Percentiles rank a stretch among this genome's conserved stretches.
Evolutionary conservation across 139 green algal genomes (phyloP).

Genomic region (Coelastrella sp.): DNA sequence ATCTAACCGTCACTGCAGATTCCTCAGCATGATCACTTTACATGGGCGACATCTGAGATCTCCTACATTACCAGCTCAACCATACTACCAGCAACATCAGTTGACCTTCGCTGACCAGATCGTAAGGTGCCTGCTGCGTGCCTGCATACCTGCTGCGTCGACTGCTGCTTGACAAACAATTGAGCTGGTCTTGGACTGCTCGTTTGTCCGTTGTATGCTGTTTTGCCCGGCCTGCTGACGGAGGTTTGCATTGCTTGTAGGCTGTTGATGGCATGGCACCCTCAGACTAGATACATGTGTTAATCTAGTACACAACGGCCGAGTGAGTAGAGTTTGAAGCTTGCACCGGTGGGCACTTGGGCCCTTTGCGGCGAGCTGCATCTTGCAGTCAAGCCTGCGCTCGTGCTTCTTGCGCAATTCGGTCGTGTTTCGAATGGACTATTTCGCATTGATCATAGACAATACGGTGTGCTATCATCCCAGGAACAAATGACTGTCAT

Average conservation of each 20-base stretch:
- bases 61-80: neutral
- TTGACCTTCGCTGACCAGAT: constrained; percentile 3
- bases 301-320: neutral
- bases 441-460: too few relatives aligned
- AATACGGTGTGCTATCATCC: too few relatives aligned
- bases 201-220: neutral
- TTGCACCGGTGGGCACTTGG: neutral
- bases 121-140: neutral
- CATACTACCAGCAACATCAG: neutral
- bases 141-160: constrained; percentile 11
- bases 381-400: neutral
- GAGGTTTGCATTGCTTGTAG: neutral
- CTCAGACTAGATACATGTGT: neutral
- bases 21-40: neutral
- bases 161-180: constrained; percentile 34
- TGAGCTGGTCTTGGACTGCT: neutral
- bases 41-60: neutral
- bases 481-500: neutral
- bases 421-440: too few relatives aligned
- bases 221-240: neutral
- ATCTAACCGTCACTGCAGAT: neutral
- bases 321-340: neutral
- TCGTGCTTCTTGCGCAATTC: too few relatives aligned
- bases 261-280: constrained; percentile 1
- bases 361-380: constrained; percentile 11